Conservation (phyloP, 306 rosid species). For the Quillaja saponaria region DNA sequence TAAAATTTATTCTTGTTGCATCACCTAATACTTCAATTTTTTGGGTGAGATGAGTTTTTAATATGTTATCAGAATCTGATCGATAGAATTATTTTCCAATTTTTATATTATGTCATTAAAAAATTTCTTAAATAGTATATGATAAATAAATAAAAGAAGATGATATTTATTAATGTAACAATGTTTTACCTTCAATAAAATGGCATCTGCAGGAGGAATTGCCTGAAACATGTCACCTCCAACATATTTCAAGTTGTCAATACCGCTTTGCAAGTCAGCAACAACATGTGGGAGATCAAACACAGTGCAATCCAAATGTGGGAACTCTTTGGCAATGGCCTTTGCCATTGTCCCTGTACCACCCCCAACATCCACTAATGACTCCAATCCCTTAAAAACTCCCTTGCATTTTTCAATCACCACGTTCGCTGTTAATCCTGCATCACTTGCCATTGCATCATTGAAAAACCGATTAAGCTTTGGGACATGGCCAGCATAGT, state of each 20-base stretch:
- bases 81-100: too few species aligned
- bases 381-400: constrained; percentile 37
- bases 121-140: too few species aligned
- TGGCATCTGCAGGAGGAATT: constrained; percentile 8
- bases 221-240: too few species aligned
- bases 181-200: constrained; percentile 19
- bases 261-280: constrained; percentile 18
- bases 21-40: too few species aligned
- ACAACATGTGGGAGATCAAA: constrained; percentile 35
- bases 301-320: constrained; percentile 33
- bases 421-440: constrained; percentile 1
- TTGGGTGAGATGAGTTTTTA: too few species aligned
- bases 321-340: constrained; percentile 38
- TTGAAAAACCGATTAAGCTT: constrained; percentile 13
- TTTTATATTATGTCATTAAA: too few species aligned
- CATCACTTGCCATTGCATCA: constrained; percentile 39
- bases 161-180: background rate
- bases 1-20: too few species aligned
- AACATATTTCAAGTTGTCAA: constrained; percentile 1
- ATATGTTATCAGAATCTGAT: too few species aligned
- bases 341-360: constrained; percentile 42
- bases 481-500: constrained; percentile 6
- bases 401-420: constrained; percentile 23
- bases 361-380: constrained; percentile 8
- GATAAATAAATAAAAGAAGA: background rate